Evolutionary conservation across 2,329 filamentous ascomycete species (phyloP).

Genomic region (Fusarium subtropicale): DNA sequence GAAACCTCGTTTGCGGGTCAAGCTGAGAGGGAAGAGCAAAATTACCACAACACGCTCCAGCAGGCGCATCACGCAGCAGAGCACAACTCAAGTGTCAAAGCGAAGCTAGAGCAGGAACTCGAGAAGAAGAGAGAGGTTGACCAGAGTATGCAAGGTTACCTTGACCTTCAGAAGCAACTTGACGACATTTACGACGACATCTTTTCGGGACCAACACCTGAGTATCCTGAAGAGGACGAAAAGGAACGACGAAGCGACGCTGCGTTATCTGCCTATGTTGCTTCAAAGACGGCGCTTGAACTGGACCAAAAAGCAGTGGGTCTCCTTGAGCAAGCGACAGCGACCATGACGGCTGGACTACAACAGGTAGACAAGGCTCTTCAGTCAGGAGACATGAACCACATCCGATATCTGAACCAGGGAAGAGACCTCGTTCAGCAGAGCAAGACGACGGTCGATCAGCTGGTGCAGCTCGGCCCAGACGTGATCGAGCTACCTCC

Average conservation of each 20-base stretch:
- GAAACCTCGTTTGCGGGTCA: slow-evolving; percentile 55
- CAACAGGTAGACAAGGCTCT: slow-evolving; percentile 57
- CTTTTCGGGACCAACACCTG: slow-evolving; percentile 64
- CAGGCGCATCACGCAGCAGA: slow-evolving; percentile 59
- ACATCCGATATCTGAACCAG: slow-evolving; percentile 28
- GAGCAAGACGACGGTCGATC: slow-evolving; percentile 24
- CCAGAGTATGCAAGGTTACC: slow-evolving; percentile 51
- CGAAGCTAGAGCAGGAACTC: slow-evolving; percentile 56
- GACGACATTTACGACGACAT: slow-evolving; percentile 64
- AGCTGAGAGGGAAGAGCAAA: slow-evolving; percentile 65
- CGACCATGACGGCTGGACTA: slow-evolving; percentile 51
- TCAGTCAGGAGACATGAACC: slow-evolving; percentile 49
- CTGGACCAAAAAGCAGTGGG: slow-evolving; percentile 56
- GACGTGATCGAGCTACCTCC: slow-evolving; percentile 44
- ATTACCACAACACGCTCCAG: slow-evolving; percentile 66
- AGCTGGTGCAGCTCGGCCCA: slow-evolving; percentile 27
- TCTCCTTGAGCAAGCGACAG: slow-evolving; percentile 54
- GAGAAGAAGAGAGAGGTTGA: slow-evolving; percentile 53
- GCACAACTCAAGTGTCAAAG: slow-evolving; percentile 54
- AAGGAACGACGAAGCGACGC: slow-evolving; percentile 54
- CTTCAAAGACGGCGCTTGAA: slow-evolving; percentile 52
- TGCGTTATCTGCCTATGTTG: slow-evolving; percentile 54
- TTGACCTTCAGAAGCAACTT: slow-evolving; percentile 58
- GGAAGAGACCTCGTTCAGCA: slow-evolving; percentile 22
- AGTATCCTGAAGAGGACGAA: slow-evolving; percentile 65